Evolutionary conservation across 2,329 filamentous ascomycete genomes (phyloP).

Genomic region (Raffaelea arxii): DNA sequence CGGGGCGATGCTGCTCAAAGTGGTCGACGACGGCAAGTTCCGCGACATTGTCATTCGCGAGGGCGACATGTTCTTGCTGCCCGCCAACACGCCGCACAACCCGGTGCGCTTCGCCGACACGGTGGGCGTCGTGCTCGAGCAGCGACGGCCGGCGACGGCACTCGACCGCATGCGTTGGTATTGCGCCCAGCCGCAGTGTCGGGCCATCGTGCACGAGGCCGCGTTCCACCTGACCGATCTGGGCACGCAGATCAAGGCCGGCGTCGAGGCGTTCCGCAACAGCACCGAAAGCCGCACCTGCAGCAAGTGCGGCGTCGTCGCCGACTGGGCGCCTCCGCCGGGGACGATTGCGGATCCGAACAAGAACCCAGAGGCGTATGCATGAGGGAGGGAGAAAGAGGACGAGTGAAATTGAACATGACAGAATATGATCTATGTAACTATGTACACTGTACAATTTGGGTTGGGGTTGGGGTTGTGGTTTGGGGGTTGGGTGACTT

Average conservation of each 20-base stretch:
- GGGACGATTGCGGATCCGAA: slow-evolving; percentile 53
- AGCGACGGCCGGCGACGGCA: slow-evolving; percentile 59
- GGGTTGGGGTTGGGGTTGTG: no score
- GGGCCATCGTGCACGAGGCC: slow-evolving; percentile 70
- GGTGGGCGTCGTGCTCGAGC: slow-evolving; percentile 88
- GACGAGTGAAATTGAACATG: neutral
- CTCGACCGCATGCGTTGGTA: slow-evolving; percentile 75
- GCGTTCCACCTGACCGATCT: slow-evolving; percentile 82
- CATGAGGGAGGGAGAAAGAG: neutral
- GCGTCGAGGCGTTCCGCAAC: slow-evolving; percentile 70
- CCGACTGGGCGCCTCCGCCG: slow-evolving; percentile 46
- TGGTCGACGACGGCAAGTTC: slow-evolving; percentile 65
- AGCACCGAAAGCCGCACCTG: slow-evolving; percentile 63
- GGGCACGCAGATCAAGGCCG: slow-evolving; percentile 88
- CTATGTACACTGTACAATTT: slow-evolving; percentile 1
- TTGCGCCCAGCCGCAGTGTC: slow-evolving; percentile 52
- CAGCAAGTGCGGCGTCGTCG: slow-evolving; percentile 60
- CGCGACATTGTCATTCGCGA: slow-evolving; percentile 83
- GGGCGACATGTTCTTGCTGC: slow-evolving; percentile 88
- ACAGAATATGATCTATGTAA: slow-evolving; percentile 1
- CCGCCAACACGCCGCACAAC: slow-evolving; percentile 91
- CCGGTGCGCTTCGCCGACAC: slow-evolving; percentile 89
- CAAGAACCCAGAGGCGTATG: slow-evolving; percentile 19
- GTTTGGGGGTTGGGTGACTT: no score
- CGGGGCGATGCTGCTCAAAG: slow-evolving; percentile 87